A percentile compares a stretch with the other conserved stretches of the same genome.
Conservation (phyloP, 495 filamentous ascomycete species). For the Aspergillus affinis region DNA sequence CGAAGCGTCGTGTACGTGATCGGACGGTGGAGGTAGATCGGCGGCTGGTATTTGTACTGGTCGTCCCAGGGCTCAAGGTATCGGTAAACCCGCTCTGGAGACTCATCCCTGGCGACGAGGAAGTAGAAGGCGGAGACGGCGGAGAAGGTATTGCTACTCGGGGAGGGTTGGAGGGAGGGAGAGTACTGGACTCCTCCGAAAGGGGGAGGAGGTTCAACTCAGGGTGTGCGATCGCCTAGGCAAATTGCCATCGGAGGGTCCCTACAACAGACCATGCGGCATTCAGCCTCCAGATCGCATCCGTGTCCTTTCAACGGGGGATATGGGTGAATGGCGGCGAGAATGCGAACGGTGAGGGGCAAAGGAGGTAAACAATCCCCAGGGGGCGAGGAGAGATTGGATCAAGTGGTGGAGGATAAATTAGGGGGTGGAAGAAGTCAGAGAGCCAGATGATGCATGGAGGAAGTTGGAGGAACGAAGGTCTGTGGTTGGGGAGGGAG, state of each 20-base stretch:
- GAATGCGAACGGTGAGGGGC: constrained; percentile 1
- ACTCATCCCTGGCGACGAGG: constrained; percentile 45
- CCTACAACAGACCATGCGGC: constrained; percentile 46
- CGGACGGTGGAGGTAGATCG: constrained; percentile 41
- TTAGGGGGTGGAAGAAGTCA: not conserved
- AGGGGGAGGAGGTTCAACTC: constrained; percentile 12
- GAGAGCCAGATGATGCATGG: not conserved
- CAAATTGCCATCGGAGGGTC: constrained; percentile 44
- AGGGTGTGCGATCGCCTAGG: constrained; percentile 36
- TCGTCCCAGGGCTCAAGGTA: constrained; percentile 35
- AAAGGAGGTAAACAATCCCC: not conserved
- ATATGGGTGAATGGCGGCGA: constrained; percentile 3
- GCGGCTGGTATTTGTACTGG: constrained; percentile 31
- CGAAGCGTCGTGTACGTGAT: constrained; percentile 44
- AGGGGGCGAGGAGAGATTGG: not conserved
- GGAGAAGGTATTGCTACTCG: constrained; percentile 26
- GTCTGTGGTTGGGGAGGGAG: not conserved
- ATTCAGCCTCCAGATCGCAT: constrained; percentile 40
- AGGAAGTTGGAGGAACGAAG: not conserved
- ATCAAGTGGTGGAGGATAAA: not conserved
- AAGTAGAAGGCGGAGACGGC: constrained; percentile 14
- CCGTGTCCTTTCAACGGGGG: constrained; percentile 29
- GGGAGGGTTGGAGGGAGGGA: constrained; percentile 8
- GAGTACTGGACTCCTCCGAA: not conserved
- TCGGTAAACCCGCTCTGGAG: constrained; percentile 42